Conservation (phyloP, 768 basidiomycete species). For the Russula abietina region DNA sequence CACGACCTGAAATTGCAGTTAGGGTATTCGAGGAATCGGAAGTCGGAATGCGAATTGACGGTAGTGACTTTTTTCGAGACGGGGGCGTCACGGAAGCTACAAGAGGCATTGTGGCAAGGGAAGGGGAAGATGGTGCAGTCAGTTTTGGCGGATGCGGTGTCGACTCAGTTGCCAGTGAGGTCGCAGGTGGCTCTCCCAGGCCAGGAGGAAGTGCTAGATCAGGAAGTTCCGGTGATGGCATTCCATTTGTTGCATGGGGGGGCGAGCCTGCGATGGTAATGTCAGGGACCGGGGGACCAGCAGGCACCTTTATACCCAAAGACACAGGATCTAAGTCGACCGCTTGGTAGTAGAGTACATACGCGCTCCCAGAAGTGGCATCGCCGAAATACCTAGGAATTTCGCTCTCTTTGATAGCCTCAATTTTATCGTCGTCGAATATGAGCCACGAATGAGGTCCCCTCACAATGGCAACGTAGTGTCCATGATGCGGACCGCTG, state of each 20-base stretch:
- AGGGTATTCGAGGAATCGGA: slow-evolving; percentile 9
- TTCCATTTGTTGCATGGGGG: background rate
- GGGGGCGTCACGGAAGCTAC: slow-evolving; percentile 6
- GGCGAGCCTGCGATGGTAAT: slow-evolving; percentile 19
- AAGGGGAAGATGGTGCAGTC: slow-evolving; percentile 26
- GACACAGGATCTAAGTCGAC: slow-evolving; percentile 71
- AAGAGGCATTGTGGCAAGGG: slow-evolving; percentile 24
- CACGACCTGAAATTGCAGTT: slow-evolving; percentile 17
- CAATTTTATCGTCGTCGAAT: slow-evolving; percentile 94
- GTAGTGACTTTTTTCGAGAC: slow-evolving; percentile 23
- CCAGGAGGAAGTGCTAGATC: slow-evolving; percentile 19
- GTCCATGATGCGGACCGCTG: slow-evolving; percentile 97
- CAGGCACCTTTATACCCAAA: slow-evolving; percentile 54
- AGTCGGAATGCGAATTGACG: slow-evolving; percentile 19
- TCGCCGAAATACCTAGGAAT: slow-evolving; percentile 96
- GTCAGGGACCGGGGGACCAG: slow-evolving; percentile 25
- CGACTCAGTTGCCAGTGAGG: background rate
- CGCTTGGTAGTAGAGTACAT: slow-evolving; percentile 96
- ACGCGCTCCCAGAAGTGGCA: slow-evolving; percentile 78
- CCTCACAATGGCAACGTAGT: slow-evolving; percentile 94
- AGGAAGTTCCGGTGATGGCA: background rate
- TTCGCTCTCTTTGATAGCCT: slow-evolving; percentile 79
- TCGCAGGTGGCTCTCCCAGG: slow-evolving; percentile 2
- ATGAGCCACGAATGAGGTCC: slow-evolving; percentile 77
- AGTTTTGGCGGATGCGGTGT: slow-evolving; percentile 8